These are phyloP conservation scores for Diaporthe capsici DNA, from an alignment of 2,329 filamentous ascomycete species.

Conservation along the genomic window DNA sequence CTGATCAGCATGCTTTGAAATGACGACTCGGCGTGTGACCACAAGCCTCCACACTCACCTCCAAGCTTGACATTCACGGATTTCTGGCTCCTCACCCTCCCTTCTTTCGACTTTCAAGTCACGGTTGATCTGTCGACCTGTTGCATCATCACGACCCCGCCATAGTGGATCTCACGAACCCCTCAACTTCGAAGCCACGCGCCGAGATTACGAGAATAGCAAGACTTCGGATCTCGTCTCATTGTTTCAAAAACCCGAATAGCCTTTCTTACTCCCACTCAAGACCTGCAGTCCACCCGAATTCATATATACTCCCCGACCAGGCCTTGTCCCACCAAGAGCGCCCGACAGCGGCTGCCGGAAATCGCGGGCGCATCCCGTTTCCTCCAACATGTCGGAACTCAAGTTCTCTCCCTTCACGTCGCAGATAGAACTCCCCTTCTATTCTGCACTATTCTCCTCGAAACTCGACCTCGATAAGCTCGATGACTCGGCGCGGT, in stretches of 20 bases:
- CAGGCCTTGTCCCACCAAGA: neutral
- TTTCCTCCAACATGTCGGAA: constrained; percentile 61
- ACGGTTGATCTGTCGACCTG: neutral
- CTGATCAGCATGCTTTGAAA: constrained; percentile 15
- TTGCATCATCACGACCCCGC: constrained; percentile 36
- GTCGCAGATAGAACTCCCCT: constrained; percentile 94
- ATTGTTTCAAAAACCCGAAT: neutral
- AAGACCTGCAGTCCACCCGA: neutral
- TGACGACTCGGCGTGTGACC: constrained; percentile 2
- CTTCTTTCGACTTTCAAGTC: neutral
- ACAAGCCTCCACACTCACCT: neutral
- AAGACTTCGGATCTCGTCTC: neutral
- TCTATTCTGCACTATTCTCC: constrained; percentile 92
- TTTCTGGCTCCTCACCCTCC: neutral
- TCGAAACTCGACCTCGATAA: constrained; percentile 98
- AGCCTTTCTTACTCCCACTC: neutral
- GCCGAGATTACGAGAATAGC: neutral
- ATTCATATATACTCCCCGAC: neutral
- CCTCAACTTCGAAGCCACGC: constrained; percentile 6
- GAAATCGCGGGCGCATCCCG: neutral
- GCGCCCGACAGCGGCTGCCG: neutral
- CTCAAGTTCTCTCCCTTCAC: constrained; percentile 88
- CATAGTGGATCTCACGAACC: constrained; percentile 23
- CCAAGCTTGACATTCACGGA: neutral
- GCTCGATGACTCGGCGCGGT: constrained; percentile 92